Conservation (phyloP, 441 rosid species). For the Pelargonium fulgidum region DNA sequence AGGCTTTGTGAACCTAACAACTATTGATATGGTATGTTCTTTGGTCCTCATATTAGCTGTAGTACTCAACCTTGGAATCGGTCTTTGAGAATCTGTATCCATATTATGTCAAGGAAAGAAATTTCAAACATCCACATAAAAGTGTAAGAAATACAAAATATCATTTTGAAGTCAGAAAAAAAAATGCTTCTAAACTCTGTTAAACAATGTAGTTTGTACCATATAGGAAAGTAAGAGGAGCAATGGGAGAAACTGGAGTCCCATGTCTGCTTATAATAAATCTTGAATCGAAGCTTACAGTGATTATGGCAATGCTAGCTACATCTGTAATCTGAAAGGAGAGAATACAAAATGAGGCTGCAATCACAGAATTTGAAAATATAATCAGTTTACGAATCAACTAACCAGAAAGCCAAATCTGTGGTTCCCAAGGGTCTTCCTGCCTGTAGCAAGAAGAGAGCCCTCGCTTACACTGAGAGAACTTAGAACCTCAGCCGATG, state of each 20-base stretch:
- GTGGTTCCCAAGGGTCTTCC: slow-evolving; percentile 50
- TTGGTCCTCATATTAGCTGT: slow-evolving; percentile 61
- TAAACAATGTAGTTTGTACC: slow-evolving; percentile 35
- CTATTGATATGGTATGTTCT: slow-evolving; percentile 46
- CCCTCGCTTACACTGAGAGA: slow-evolving; percentile 51
- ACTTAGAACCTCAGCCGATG: slow-evolving; percentile 52
- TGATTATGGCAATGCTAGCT: slow-evolving; percentile 45
- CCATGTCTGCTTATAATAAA: slow-evolving; percentile 60
- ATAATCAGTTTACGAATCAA: slow-evolving; percentile 6
- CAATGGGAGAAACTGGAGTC: slow-evolving; percentile 62
- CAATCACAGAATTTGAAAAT: background rate
- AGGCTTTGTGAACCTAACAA: slow-evolving; percentile 70
- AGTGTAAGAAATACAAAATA: too few relatives aligned
- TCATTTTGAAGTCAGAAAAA: background rate
- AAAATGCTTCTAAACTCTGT: background rate
- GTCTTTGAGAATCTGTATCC: slow-evolving; percentile 66
- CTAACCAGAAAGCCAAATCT: slow-evolving; percentile 77
- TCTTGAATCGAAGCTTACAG: slow-evolving; percentile 41
- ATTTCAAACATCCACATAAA: background rate
- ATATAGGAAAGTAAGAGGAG: slow-evolving; percentile 75
- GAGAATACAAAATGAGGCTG: slow-evolving; percentile 14
- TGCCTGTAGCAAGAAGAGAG: slow-evolving; percentile 48
- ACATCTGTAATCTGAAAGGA: slow-evolving; percentile 43
- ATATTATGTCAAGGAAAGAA: slow-evolving; percentile 15
- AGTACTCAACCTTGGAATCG: slow-evolving; percentile 63